Base-by-base conservation (phyloP, 2,329 filamentous ascomycete species). In the Arthrobotrys iridis region DNA sequence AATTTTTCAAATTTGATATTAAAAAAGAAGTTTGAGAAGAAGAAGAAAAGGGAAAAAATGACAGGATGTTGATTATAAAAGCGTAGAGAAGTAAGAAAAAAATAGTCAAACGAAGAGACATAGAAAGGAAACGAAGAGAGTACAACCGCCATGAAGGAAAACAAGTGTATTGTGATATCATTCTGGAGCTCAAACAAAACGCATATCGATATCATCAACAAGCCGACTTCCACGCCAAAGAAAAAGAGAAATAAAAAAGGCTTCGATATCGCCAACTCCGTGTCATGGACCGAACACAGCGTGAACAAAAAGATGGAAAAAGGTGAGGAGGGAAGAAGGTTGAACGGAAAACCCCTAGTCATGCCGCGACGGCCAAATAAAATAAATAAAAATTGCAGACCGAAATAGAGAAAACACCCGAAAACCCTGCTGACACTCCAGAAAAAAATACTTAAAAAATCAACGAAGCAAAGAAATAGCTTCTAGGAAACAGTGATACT, bases 401-500 rank as follows among this genome's bases (percentile, higher is more conserved):
- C 28, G 6, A 46, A 62, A 18, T 45, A 40, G 15, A 58, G 41
- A 30, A 59, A 74, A 40, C 33, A 22, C 33, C 35, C 46, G n/a
- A n/a, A n/a, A n/a, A 50, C 55, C 55, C 15, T 13, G 40, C 13
- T 22, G 35, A 50, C 30, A 48, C 33, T 15, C 13, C 4, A n/a
- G 24, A 35, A 30, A 28, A 48, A 59, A 40, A 48, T 10, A 7
- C 37, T 15, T 8, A 7, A 48, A 24, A 4, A 24, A 35, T 22
- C 10, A 48, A 50, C 24, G 3, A 50, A 58, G 20, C 37, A 4
- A 43, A 35, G 1, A 35, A 1, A 13, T 3, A 62, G 15, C 22
- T 46, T 46, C 43, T 24, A 76, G 43, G 72, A 37, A 58, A 76
- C 72, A 30, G 72, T 71, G 41, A 76, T 76, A 22, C 65, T 71